phyloP scores from a whole-genome alignment of 2,329 filamentous ascomycete species.

The Colletotrichum incanum region DNA sequence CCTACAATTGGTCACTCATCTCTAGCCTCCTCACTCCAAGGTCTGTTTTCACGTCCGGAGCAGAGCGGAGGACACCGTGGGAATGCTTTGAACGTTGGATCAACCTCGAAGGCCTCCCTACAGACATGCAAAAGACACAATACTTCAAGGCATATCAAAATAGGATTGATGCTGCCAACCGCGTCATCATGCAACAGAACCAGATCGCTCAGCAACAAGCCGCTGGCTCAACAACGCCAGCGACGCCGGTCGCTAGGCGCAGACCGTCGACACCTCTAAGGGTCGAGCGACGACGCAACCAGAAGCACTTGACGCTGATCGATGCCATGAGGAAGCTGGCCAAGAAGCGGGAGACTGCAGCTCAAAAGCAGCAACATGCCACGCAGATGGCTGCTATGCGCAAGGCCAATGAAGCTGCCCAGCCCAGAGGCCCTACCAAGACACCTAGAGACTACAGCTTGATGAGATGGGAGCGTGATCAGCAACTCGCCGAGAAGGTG shows the following conservation, averaged over 20 bases:
- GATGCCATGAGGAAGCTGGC: slow-evolving; percentile 96
- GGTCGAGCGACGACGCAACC: slow-evolving; percentile 89
- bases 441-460: slow-evolving; percentile 94
- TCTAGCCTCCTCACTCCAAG: slow-evolving; percentile 82
- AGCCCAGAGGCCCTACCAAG: slow-evolving; percentile 69
- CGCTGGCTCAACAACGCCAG: slow-evolving; percentile 56
- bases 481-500: slow-evolving; percentile 75
- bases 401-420: slow-evolving; percentile 79
- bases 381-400: slow-evolving; percentile 83
- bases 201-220: slow-evolving; percentile 62
- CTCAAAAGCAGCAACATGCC: slow-evolving; percentile 90
- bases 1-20: slow-evolving; percentile 98
- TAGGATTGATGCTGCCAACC: slow-evolving; percentile 73
- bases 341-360: slow-evolving; percentile 89
- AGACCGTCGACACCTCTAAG: slow-evolving; percentile 84
- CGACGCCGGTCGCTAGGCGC: slow-evolving; percentile 70
- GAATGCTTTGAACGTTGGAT: slow-evolving; percentile 99
- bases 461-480: slow-evolving; percentile 89
- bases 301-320: slow-evolving; percentile 89
- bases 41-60: slow-evolving; percentile 85
- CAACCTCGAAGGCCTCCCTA: slow-evolving; percentile 88
- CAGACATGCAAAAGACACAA: slow-evolving; percentile 94
- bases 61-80: slow-evolving; percentile 94
- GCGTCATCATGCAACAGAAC: slow-evolving; percentile 68
- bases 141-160: slow-evolving; percentile 86